These are phyloP conservation scores for Emydomyces testavorans DNA, from an alignment of 2,329 filamentous ascomycete species.

Conservation along the genomic window DNA sequence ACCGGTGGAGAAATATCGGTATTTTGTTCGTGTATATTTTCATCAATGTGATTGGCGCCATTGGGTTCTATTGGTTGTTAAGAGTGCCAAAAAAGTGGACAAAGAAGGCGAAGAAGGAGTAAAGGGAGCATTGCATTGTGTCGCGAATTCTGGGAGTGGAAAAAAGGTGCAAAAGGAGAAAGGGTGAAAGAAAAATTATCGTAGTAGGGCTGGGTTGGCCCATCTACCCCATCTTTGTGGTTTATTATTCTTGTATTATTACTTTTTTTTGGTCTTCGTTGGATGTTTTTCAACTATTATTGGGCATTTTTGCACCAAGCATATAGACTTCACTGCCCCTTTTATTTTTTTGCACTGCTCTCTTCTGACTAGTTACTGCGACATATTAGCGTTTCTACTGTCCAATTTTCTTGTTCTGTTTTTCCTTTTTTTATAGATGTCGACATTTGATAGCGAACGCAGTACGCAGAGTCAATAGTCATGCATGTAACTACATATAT, in stretches of 20 bases:
- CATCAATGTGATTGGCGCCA: slow-evolving; percentile 51
- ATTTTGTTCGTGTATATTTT: slow-evolving; percentile 55
- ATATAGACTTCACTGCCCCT: background rate
- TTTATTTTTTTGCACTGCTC: background rate
- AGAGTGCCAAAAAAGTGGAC: slow-evolving; percentile 38
- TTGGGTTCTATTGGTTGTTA: slow-evolving; percentile 53
- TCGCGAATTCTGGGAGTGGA: no score
- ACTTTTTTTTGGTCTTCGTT: background rate
- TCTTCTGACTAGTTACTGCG: no score
- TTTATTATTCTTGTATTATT: no score
- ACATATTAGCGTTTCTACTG: no score
- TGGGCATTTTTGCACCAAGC: background rate
- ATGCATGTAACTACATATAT: no score
- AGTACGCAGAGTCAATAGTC: no score
- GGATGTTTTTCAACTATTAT: background rate
- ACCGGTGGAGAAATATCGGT: slow-evolving; percentile 59
- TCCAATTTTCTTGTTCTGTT: no score
- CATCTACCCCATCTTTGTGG: no score
- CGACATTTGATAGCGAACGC: no score
- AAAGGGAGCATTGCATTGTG: no score
- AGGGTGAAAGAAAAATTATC: no score
- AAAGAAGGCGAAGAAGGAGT: slow-evolving; percentile 16
- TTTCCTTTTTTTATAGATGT: no score
- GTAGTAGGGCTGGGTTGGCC: background rate
- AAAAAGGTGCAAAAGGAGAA: background rate